Base-by-base conservation (phyloP, 257 asterid genomes). In the Hygrophila difformis region DNA sequence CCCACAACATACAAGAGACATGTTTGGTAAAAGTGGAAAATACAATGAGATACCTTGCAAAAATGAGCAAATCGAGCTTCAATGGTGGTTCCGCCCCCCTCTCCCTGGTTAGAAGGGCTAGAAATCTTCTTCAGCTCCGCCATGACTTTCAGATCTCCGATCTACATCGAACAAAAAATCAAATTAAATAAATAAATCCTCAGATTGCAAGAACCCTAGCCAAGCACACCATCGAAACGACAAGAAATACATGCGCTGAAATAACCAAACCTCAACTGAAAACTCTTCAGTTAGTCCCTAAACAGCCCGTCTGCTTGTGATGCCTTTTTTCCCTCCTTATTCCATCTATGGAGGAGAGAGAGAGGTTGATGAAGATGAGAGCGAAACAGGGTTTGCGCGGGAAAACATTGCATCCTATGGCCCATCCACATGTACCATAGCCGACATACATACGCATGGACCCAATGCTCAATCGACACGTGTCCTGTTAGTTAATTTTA, bases 31-130 rank as follows among this genome's bases (percentile, higher is more conserved):
- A 51, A 51, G 2, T 12, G 46, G 11, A 56, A 49, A 31, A 16
- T 28, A 14, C 47, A 68, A 58, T 14, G 21, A 44, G 22, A 37
- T 19, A 76, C 97, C 97, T 80, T 72, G 87, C 82, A 82, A 44
- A 87, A 83, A 51, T 67, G 51, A 17, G 66, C 43, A 47, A 87
- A 87, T 39, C 94, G 85, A 64, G 74, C 73, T 65, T 78, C 87
- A 67, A 75, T 52, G 38, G 77, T 41, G 58, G 66, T 31, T 36
- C 65, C 79, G 55, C 53, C 62, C 49, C 61, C 73, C 13, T 62
- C 69, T 55, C 44, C 68, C 7, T 50, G 44, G 24, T 49, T 68
- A 17, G 62, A 51, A 51, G 75, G 69, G 60, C 63, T 63, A 1
- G 68, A 57, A 18, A 37, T 18, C 62, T 48, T 62, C 44, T 47